Conservation (phyloP, 192 early-diverging fungal species). For the Coemansia sp. region DNA sequence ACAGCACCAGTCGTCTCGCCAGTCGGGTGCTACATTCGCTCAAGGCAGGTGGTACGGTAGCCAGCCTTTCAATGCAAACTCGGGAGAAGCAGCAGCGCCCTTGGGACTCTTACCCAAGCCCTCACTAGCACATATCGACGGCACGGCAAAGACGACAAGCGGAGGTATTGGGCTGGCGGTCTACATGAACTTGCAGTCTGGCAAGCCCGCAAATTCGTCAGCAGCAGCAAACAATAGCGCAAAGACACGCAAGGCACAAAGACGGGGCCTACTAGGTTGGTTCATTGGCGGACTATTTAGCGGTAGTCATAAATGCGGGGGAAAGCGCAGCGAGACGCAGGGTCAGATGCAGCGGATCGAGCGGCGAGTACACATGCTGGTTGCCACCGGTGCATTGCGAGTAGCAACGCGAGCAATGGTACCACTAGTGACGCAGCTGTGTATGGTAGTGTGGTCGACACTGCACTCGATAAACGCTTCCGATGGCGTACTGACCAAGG, state of each 20-base stretch:
- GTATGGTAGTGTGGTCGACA: slow-evolving; percentile 50
- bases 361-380: slow-evolving; percentile 36
- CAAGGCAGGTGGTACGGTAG: neutral
- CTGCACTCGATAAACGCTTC: slow-evolving; percentile 13
- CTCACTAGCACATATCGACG: neutral
- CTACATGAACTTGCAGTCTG: neutral
- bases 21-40: neutral
- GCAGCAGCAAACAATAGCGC: neutral
- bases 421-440: slow-evolving; percentile 40
- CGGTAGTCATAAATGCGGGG: neutral
- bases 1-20: neutral
- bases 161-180: neutral
- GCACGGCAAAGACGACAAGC: neutral
- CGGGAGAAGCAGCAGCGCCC: neutral
- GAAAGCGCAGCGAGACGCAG: neutral
- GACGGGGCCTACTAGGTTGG: neutral
- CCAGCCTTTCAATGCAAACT: neutral
- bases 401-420: slow-evolving; percentile 46
- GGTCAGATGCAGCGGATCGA: slow-evolving; percentile 49
- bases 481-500: neutral
- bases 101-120: neutral
- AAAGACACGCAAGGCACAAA: neutral
- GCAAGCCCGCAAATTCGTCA: neutral
- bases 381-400: slow-evolving; percentile 39
- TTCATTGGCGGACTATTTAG: neutral